A percentile compares a stretch with the other conserved stretches of the same genome.
Evolutionary conservation across 352 stramenopile genomes (phyloP).

Genomic region (Sclerospora graminicola): DNA sequence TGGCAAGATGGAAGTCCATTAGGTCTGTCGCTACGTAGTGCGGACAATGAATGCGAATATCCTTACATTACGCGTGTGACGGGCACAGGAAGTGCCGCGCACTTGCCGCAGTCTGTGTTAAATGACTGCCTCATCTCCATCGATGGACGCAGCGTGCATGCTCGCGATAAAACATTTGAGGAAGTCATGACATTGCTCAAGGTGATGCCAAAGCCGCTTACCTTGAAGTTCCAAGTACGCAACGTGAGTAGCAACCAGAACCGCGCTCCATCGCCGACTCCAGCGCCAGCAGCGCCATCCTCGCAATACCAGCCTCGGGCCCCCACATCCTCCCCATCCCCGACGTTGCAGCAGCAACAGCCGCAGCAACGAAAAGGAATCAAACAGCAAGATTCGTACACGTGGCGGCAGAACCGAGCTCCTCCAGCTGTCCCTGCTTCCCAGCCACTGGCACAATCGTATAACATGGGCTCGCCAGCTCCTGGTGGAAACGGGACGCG

Average conservation of each 20-base stretch:
- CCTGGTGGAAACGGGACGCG: conserved; percentile 14
- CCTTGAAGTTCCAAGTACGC: conserved; percentile 71
- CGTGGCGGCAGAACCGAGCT: conserved; percentile 48
- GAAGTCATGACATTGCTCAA: conserved; percentile 84
- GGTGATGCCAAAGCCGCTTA: conserved; percentile 79
- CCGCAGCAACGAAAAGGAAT: conserved; percentile 21
- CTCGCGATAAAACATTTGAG: conserved; percentile 76
- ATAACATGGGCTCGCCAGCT: conserved; percentile 24
- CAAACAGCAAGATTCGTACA: conserved; percentile 46
- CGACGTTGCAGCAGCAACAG: conserved; percentile 11
- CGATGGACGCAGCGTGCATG: conserved; percentile 69
- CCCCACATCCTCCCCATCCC: conserved; percentile 13
- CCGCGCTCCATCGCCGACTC: conserved; percentile 7
- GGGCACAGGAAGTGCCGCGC: conserved; percentile 65
- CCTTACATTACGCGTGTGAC: conserved; percentile 83
- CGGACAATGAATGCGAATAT: conserved; percentile 65
- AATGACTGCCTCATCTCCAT: conserved; percentile 74
- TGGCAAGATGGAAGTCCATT: conserved; percentile 72
- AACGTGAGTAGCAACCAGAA: conserved; percentile 16
- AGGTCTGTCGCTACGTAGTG: conserved; percentile 63
- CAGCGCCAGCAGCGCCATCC: conserved; percentile 3
- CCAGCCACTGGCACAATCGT: conserved; percentile 27
- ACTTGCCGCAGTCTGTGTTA: conserved; percentile 63
- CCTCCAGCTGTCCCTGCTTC: conserved; percentile 16
- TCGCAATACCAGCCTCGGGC: conserved; percentile 16